Base-by-base conservation (phyloP, 1,284 basidiomycete species). In the Boletus sp. region DNA sequence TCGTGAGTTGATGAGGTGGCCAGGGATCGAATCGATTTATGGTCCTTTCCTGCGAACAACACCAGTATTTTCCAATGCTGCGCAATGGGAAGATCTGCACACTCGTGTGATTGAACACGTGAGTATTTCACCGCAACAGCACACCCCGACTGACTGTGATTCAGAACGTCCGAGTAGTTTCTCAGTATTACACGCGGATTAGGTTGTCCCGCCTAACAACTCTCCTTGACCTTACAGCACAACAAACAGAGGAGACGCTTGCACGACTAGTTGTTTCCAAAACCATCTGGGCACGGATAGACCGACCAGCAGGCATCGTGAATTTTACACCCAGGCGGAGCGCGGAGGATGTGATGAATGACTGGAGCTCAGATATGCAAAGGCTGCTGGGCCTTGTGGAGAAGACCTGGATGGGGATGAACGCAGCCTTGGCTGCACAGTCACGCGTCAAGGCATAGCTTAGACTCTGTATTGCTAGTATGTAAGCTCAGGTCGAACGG, bases 101-200 rank as follows among this genome's bases (percentile, higher is more conserved):
- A 92, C 87, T 45, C 84, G 96, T 14, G 91, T 99, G 26, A 91
- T 98, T 51, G 96, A 99, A 71, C 96, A 99, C 71, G 93, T 94
- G 69, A 49, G 89, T 78, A 19, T 33, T 41, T 41, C 8, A 14
- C 14, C 8, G 9, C 14, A 20, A 33, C 6, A 10, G 29, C 9
- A 17, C 9, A 17, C 17, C 22, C 7, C 3, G n/a, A 34, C 29
- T 64, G 41, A 62, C 37, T 5, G 12, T 34, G 14, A 35, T 30
- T 6, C 60, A 96, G 93, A 99, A 99, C 67, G 88, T 99, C 60
- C 94, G 96, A 43, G 92, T 96, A 33, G 82, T 99, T 39, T 82
- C 93, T 2, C 75, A 87, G 59, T 99, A 99, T 74, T 99, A 99
- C 71, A 94, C 90, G 8, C 84, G 92, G 50, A 95, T 99, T 61